Evolutionary conservation across 371 early-diverging fungal species (phyloP).

Genomic region (Thermomucor indicae-seudaticae): DNA sequence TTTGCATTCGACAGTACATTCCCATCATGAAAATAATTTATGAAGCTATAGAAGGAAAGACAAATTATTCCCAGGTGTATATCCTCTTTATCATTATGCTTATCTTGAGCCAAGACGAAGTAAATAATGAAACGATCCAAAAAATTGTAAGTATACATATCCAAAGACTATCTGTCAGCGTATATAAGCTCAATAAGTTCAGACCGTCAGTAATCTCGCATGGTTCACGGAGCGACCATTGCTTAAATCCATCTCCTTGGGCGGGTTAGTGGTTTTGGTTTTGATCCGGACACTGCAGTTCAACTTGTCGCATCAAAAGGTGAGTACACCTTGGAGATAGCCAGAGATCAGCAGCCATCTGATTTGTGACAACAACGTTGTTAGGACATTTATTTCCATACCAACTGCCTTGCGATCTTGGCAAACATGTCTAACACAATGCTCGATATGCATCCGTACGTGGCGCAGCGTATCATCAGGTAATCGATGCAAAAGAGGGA

Average conservation of each 20-base stretch:
- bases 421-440: conserved; percentile 65
- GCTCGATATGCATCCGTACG: conserved; percentile 64
- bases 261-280: conserved; percentile 61
- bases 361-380: not conserved
- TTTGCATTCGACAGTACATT: conserved; percentile 43
- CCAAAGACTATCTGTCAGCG: too few relatives aligned
- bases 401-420: conserved; percentile 61
- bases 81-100: conserved; percentile 62
- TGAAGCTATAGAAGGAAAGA: conserved; percentile 59
- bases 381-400: conserved; percentile 68
- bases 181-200: too few relatives aligned
- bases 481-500: conserved; percentile 15
- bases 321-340: conserved; percentile 7
- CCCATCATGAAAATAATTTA: conserved; percentile 66
- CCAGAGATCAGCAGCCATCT: not conserved
- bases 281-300: conserved; percentile 63
- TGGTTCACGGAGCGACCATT: conserved; percentile 75
- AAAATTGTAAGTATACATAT: conserved; percentile 64
- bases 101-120: conserved; percentile 69
- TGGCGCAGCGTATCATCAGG: conserved; percentile 71
- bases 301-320: conserved; percentile 67
- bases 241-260: conserved; percentile 63
- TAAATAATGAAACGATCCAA: conserved; percentile 71
- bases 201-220: conserved; percentile 55
- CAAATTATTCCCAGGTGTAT: conserved; percentile 65